Base-by-base conservation (phyloP, 352 stramenopile genomes). In the Albugo candida region DNA sequence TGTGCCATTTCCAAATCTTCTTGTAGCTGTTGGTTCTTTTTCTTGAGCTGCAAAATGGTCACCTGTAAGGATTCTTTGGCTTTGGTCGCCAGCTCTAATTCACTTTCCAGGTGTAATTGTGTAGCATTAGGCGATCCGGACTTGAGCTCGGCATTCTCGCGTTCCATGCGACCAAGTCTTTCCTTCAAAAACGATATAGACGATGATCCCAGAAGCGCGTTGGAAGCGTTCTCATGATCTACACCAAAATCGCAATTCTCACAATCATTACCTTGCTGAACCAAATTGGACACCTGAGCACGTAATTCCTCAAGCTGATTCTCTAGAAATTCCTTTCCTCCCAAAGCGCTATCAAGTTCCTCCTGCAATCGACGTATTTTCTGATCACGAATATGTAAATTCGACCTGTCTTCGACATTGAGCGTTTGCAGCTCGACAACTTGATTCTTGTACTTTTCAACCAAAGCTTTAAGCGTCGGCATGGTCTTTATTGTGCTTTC, bases 391-490 rank as follows among this genome's bases (percentile, higher is more conserved):
- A 91, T 75, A 36, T 70, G 74, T 5, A 81, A 59, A 45, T 63
- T 84, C 39, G 78, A 85, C n/a, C 60, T 65, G 12, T 60, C 72
- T 47, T 91, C 75, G 13, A 91, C 67, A 45, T 85, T 82, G 5
- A 69, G 63, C 1, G 78, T 91, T 49, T 91, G 72, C 13, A 91
- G 61, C 20, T 91, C 78, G 36, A 91, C 78, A 13, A 91, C 78
- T 51, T 91, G 75, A 55, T 91, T 86, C 60, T 91, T 91, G 63
- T 91, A 91, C 41, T 71, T 78, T 51, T 91, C 78, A 12, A 91
- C 73, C 0, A 85, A 53, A 16, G 53, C 60, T 51, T 87, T 88
- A 1, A 91, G 58, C 5, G 67, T 74, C 10, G 78, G 71, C 60
- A 91, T 86, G 1, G 72, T 91, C 58, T 87, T 87, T 45, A 91